These are phyloP conservation scores for Paecilomyces fulvus DNA, from an alignment of 2,329 filamentous ascomycete species.

Conservation along the genomic window DNA sequence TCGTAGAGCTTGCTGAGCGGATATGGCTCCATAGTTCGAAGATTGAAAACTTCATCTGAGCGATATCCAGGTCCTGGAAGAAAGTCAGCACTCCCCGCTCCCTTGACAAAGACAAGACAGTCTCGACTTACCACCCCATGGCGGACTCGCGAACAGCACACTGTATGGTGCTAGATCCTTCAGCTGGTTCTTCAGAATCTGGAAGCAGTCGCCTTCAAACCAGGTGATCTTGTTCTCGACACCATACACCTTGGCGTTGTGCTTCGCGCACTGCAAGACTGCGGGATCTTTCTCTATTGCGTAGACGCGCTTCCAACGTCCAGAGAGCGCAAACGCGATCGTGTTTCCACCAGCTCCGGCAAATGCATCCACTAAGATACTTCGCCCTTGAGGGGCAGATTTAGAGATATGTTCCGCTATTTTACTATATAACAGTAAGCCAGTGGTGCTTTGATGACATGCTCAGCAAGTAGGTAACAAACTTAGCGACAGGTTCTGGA, in stretches of 20 bases:
- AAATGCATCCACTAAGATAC: constrained; percentile 76
- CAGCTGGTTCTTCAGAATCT: constrained; percentile 50
- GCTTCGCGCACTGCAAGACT: constrained; percentile 79
- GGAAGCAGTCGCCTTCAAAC: constrained; percentile 80
- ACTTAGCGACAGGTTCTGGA: constrained; percentile 83
- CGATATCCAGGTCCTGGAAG: constrained; percentile 53
- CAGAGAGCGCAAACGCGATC: constrained; percentile 82
- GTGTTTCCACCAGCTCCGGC: constrained; percentile 87
- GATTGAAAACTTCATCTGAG: constrained; percentile 65
- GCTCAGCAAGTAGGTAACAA: constrained; percentile 20
- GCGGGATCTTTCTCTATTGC: constrained; percentile 77
- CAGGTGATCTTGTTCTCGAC: constrained; percentile 72
- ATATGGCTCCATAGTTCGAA: constrained; percentile 84
- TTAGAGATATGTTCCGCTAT: constrained; percentile 65
- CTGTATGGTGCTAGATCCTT: constrained; percentile 42
- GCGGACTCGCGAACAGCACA: constrained; percentile 63
- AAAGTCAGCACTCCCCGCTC: constrained; percentile 3
- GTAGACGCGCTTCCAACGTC: constrained; percentile 73
- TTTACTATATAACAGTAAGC: constrained; percentile 42
- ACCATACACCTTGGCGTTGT: constrained; percentile 82
- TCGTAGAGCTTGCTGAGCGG: constrained; percentile 54
- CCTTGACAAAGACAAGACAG: neutral
- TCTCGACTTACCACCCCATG: constrained; percentile 56
- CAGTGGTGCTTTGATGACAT: constrained; percentile 1
- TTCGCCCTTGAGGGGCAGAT: constrained; percentile 47